Evolutionary conservation across 495 filamentous ascomycete genomes (phyloP).

Genomic region (Choiromyces venosus): DNA sequence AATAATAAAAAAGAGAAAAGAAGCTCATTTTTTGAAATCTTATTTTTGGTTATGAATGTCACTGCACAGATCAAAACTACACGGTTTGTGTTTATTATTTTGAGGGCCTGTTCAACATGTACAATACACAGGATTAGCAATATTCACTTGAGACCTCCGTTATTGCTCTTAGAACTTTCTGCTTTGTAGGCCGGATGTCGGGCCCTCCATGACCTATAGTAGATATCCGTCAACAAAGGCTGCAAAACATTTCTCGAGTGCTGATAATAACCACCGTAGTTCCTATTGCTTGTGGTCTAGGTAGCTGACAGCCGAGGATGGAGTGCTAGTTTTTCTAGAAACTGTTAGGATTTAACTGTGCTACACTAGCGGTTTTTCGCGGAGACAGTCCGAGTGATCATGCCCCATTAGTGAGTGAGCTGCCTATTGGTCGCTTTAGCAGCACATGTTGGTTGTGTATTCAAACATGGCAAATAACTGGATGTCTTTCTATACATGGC

Average conservation of each 20-base stretch:
- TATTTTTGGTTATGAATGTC: no score
- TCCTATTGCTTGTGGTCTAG: constrained; percentile 25
- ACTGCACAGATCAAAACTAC: no score
- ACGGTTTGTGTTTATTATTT: no score
- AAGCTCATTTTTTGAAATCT: no score
- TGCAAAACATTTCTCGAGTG: constrained; percentile 17
- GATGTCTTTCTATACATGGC: no score
- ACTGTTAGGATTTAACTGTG: background rate
- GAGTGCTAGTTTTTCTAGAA: constrained; percentile 15
- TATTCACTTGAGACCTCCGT: no score
- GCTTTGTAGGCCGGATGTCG: background rate
- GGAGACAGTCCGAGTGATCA: background rate
- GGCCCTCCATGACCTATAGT: background rate
- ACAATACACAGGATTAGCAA: no score
- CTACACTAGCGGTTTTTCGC: background rate
- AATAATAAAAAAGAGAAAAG: no score
- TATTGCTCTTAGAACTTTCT: no score
- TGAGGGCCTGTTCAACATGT: no score
- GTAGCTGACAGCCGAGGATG: constrained; percentile 27
- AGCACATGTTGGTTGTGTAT: background rate
- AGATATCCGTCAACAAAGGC: constrained; percentile 24
- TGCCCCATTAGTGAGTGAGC: background rate
- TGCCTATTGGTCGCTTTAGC: background rate
- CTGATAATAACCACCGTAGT: constrained; percentile 28
- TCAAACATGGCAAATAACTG: no score